Conservation (phyloP, 108 stramenopile species). For the Epithemia pelagica region DNA sequence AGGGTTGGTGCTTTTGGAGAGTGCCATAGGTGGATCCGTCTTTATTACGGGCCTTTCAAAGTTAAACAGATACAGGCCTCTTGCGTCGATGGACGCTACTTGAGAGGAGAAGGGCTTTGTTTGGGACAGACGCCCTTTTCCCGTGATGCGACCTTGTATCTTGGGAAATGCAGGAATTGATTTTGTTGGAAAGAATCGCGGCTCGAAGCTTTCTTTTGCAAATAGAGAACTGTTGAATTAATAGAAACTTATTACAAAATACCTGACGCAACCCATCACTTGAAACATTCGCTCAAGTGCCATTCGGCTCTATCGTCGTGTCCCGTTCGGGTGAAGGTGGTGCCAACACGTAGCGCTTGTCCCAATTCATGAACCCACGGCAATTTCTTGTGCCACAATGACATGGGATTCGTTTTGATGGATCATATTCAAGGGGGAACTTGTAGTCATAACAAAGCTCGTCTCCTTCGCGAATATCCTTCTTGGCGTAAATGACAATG, state of each 20-base stretch:
- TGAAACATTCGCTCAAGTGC: background rate
- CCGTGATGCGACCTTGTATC: constrained; percentile 26
- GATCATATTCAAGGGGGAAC: constrained; percentile 75
- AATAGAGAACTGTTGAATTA: background rate
- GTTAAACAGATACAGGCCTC: constrained; percentile 31
- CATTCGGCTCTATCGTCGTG: background rate
- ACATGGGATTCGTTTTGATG: constrained; percentile 59
- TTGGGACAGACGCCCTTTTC: constrained; percentile 75
- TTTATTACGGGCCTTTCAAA: constrained; percentile 58
- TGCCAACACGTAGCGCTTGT: constrained; percentile 18
- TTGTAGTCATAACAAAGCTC: constrained; percentile 98
- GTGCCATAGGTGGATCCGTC: constrained; percentile 29
- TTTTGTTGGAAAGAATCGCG: constrained; percentile 12
- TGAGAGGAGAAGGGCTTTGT: constrained; percentile 65
- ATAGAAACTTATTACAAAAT: background rate
- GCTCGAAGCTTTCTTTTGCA: background rate
- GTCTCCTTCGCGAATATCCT: constrained; percentile 80
- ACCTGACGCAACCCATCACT: too few species aligned
- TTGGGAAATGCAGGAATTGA: background rate
- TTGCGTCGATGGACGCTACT: constrained; percentile 36
- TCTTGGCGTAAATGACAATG: constrained; percentile 90
- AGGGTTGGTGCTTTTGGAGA: constrained; percentile 35
- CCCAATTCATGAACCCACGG: constrained; percentile 82
- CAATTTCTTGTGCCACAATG: constrained; percentile 65
- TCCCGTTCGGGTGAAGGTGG: background rate